These are phyloP conservation scores for Apiospora sp. DNA, from an alignment of 2,329 filamentous ascomycete species.

Conservation along the genomic window DNA sequence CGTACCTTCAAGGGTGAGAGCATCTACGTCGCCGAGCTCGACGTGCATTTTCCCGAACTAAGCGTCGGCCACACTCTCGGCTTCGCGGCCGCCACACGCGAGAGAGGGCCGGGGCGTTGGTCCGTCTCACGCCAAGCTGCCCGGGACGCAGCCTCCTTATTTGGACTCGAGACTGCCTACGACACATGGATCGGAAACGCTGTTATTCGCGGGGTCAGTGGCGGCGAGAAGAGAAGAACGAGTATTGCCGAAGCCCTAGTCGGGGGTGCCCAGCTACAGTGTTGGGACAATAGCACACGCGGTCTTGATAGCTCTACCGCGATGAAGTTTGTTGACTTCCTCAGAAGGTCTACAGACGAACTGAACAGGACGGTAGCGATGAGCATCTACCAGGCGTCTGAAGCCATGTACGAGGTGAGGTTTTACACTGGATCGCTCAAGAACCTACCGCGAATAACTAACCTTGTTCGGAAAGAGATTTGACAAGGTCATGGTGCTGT, in stretches of 20 bases:
- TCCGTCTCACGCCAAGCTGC: background rate
- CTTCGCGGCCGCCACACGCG: conserved; percentile 57
- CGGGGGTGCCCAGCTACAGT: conserved; percentile 48
- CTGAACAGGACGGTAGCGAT: background rate
- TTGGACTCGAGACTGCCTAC: conserved; percentile 65
- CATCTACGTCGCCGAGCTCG: conserved; percentile 48
- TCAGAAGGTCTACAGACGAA: background rate
- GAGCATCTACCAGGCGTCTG: background rate
- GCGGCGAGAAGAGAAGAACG: conserved; percentile 70
- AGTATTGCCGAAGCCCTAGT: conserved; percentile 72
- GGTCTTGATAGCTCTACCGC: conserved; percentile 21
- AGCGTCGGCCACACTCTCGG: conserved; percentile 67
- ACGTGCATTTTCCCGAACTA: conserved; percentile 60
- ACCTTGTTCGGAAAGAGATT: background rate
- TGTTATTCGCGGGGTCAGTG: conserved; percentile 64
- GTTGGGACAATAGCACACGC: conserved; percentile 19
- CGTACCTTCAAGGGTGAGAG: background rate
- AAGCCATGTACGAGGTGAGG: background rate
- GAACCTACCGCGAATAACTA: background rate
- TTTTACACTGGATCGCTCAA: background rate
- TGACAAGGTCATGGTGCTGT: background rate
- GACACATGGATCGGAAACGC: conserved; percentile 69
- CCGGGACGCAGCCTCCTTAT: conserved; percentile 31
- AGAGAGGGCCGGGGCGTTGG: conserved; percentile 42
- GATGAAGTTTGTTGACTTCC: background rate